Percentiles rank a stretch among this genome's conserved stretches.
These are phyloP conservation scores for Xerocomus potaroensis DNA, from an alignment of 768 basidiomycete genomes.

Conservation along the genomic window DNA sequence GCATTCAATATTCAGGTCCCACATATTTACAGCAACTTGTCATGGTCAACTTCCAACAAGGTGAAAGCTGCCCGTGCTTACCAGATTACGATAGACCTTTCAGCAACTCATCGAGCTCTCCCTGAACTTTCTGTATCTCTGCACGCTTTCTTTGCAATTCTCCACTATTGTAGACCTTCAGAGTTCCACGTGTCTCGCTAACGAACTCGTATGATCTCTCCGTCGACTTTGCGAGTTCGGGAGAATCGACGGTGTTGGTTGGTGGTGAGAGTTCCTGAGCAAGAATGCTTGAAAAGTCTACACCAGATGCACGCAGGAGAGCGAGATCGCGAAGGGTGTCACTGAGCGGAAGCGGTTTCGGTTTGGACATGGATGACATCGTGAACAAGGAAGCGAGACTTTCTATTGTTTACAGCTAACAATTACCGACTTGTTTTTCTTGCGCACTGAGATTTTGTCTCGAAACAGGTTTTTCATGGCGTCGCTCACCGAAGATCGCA, in stretches of 20 bases:
- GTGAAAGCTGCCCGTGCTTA: slow-evolving; percentile 5
- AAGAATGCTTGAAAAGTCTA: slow-evolving; percentile 36
- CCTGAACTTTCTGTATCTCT: slow-evolving; percentile 53
- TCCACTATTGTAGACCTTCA: slow-evolving; percentile 40
- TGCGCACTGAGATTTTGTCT: too few relatives aligned
- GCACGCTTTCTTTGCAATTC: slow-evolving; percentile 50
- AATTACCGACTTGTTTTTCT: too few relatives aligned
- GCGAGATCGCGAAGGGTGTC: slow-evolving; percentile 71
- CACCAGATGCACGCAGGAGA: slow-evolving; percentile 56
- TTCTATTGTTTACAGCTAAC: too few relatives aligned
- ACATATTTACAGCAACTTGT: not conserved
- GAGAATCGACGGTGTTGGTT: slow-evolving; percentile 4
- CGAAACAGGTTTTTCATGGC: too few relatives aligned
- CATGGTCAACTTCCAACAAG: not conserved
- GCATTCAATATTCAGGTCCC: not conserved
- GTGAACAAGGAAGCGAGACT: not conserved
- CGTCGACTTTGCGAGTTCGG: slow-evolving; percentile 17
- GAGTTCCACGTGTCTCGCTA: slow-evolving; percentile 50
- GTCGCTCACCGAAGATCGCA: slow-evolving; percentile 10
- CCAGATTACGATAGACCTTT: slow-evolving; percentile 30
- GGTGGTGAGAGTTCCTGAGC: slow-evolving; percentile 1
- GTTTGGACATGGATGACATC: slow-evolving; percentile 32
- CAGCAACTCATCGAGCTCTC: slow-evolving; percentile 49
- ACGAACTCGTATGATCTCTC: slow-evolving; percentile 58
- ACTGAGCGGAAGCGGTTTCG: slow-evolving; percentile 46